These are phyloP conservation scores for Rhododendron henanense DNA, from an alignment of 148 eudicot genomes.

Conservation along the genomic window DNA sequence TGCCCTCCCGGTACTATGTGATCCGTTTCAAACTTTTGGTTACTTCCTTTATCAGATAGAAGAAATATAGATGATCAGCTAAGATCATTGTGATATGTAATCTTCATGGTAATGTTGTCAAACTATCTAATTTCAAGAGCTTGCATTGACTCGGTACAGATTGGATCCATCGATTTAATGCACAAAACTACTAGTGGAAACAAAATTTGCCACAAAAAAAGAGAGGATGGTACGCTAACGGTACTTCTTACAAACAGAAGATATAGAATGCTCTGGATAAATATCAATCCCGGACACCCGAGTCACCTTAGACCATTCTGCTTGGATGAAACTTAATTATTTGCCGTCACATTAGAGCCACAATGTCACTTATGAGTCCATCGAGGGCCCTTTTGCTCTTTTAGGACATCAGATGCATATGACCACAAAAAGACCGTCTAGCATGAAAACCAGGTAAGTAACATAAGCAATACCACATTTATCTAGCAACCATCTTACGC, in stretches of 20 bases:
- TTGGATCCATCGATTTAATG: neutral
- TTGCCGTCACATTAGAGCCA: neutral
- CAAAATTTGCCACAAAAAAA: neutral
- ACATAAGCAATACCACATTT: neutral
- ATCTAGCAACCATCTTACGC: neutral
- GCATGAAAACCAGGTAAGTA: neutral
- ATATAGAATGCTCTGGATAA: neutral
- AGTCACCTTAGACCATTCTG: neutral
- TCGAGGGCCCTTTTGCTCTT: neutral
- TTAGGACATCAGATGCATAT: neutral
- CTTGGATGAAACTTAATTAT: neutral
- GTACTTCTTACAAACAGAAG: neutral
- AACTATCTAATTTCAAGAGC: neutral
- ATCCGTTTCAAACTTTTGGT: neutral
- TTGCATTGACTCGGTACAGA: neutral
- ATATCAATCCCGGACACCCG: neutral
- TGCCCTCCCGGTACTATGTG: neutral
- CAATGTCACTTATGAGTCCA: no score
- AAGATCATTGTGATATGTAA: neutral
- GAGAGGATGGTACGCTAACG: neutral
- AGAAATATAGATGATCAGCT: neutral
- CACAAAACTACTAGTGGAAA: neutral
- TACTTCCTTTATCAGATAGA: neutral
- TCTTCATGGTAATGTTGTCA: neutral
- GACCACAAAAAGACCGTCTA: neutral